Evolutionary conservation across 1,139 yeast species (phyloP).

Genomic region (Yamadazyma diospyri): DNA sequence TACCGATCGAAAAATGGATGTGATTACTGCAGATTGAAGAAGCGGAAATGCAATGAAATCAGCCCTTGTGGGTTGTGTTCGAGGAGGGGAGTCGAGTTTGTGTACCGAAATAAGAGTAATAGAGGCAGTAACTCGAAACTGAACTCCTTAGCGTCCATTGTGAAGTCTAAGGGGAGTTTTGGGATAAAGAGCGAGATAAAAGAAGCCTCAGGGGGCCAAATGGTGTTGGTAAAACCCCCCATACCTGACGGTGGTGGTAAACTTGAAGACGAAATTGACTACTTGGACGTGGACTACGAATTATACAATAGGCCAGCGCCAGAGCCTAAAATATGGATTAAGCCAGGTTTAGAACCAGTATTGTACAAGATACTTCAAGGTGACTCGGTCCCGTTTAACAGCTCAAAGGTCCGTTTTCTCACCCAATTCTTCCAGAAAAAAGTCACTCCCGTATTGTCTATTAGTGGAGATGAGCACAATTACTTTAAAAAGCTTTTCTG

Average conservation of each 20-base stretch:
- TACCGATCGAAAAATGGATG: constrained; percentile 16
- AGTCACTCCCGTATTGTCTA: constrained; percentile 18
- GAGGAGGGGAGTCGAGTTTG: constrained; percentile 17
- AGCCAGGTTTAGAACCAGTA: no score
- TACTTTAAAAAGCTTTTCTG: constrained; percentile 41
- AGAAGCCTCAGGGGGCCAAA: background rate
- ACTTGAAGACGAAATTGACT: background rate
- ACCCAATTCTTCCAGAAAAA: constrained; percentile 11
- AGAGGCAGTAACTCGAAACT: background rate
- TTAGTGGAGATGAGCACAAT: constrained; percentile 32
- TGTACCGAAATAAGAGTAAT: constrained; percentile 2
- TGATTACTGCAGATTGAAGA: constrained; percentile 12
- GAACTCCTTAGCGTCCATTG: background rate
- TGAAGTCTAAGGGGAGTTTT: background rate
- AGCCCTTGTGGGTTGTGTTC: constrained; percentile 23
- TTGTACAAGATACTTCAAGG: background rate
- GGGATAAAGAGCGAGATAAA: background rate
- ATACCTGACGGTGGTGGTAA: background rate
- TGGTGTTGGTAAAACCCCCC: background rate
- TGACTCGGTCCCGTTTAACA: background rate
- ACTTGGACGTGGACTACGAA: background rate
- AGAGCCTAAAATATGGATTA: background rate
- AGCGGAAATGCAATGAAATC: constrained; percentile 23
- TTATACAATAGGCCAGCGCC: background rate
- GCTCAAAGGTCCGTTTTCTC: constrained; percentile 5